phyloP scores from a whole-genome alignment of 169 alveolate species.

The Plasmodium knowlesi region DNA sequence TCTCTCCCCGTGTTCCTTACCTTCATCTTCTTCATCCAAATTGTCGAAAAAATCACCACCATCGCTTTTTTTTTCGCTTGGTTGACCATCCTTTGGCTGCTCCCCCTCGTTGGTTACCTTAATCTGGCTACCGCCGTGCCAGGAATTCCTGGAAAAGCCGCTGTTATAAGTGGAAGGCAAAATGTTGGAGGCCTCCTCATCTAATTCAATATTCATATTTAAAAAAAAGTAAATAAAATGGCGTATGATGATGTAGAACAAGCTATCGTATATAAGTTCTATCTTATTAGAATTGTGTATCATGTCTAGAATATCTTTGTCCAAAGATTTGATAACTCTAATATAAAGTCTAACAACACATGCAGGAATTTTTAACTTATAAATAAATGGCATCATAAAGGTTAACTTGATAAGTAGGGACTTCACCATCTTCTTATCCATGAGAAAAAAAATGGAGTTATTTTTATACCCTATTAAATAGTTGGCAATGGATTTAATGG shows the following conservation, averaged over 20 bases:
- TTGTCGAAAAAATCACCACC: neutral
- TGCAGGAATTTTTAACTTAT: slow-evolving; percentile 68
- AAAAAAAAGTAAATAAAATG: slow-evolving; percentile 65
- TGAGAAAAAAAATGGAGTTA: slow-evolving; percentile 46
- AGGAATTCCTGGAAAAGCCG: slow-evolving; percentile 12
- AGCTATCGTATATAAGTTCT: slow-evolving; percentile 54
- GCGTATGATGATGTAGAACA: slow-evolving; percentile 50
- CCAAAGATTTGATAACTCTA: slow-evolving; percentile 63
- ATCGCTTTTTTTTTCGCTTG: neutral
- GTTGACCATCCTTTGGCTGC: neutral
- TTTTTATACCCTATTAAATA: slow-evolving; percentile 54
- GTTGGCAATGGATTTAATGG: slow-evolving; percentile 61
- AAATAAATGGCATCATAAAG: slow-evolving; percentile 63
- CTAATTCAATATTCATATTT: slow-evolving; percentile 61
- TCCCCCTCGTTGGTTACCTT: slow-evolving; percentile 22
- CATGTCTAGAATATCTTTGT: slow-evolving; percentile 54
- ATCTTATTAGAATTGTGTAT: slow-evolving; percentile 36
- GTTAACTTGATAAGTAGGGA: slow-evolving; percentile 59
- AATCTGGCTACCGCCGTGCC: slow-evolving; percentile 10
- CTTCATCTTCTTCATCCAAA: neutral
- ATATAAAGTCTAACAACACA: slow-evolving; percentile 57
- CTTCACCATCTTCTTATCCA: slow-evolving; percentile 56
- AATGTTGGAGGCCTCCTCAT: slow-evolving; percentile 58
- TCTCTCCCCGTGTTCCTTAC: neutral
- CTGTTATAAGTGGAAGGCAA: slow-evolving; percentile 33